phyloP scores from a whole-genome alignment of 805 yeast genomes.

The Yarrowia sp. region DNA sequence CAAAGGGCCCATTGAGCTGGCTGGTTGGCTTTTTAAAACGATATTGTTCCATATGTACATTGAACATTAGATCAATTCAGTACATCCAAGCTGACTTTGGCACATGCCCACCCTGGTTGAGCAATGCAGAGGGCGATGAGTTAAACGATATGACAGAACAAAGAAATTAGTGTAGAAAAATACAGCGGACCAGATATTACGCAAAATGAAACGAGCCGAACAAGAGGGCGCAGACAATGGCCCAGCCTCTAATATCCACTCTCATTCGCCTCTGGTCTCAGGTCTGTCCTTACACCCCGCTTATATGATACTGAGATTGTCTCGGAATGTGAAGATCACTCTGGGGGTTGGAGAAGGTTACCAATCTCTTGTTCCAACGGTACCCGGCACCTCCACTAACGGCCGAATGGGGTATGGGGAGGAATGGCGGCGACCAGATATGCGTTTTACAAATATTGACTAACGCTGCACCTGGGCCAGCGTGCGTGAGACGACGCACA shows the following conservation, averaged over 20 bases:
- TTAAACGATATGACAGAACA: slow-evolving; percentile 8
- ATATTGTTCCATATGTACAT: not conserved
- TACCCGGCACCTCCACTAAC: not conserved
- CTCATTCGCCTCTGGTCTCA: too few species aligned
- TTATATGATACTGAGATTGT: slow-evolving; percentile 3
- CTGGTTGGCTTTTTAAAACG: not conserved
- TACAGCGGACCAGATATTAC: too few species aligned
- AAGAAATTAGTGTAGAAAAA: not conserved
- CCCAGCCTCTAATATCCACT: too few species aligned
- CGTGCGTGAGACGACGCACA: not conserved
- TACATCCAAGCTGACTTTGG: not conserved
- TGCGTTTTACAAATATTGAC: not conserved
- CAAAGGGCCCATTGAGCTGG: not conserved
- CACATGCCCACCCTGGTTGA: slow-evolving; percentile 16
- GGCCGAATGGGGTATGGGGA: not conserved
- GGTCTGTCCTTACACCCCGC: not conserved
- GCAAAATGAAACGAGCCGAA: too few species aligned
- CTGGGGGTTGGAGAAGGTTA: slow-evolving; percentile 18
- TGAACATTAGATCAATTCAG: not conserved
- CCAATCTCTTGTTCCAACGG: not conserved
- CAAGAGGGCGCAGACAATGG: too few species aligned
- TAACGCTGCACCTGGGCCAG: not conserved
- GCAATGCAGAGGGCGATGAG: slow-evolving; percentile 13
- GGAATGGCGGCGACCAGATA: not conserved
- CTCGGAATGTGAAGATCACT: slow-evolving; percentile 19